Base-by-base conservation (phyloP, 2,329 filamentous ascomycete genomes). In the Nemania sp. region DNA sequence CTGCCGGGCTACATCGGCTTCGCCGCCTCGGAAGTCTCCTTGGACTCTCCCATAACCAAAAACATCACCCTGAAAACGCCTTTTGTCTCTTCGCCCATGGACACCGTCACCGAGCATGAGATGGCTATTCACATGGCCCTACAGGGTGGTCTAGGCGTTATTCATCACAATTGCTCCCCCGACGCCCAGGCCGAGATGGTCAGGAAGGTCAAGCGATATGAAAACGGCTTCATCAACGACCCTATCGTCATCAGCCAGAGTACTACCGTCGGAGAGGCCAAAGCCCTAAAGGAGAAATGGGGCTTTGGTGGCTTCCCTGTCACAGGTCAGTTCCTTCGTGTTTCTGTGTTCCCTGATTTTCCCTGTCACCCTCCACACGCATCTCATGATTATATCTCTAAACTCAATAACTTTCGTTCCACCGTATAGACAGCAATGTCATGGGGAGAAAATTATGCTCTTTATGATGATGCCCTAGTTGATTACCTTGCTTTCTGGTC, bases 391-490 rank as follows among this genome's bases (percentile, higher is more conserved):
- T 94, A 90, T 81, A 83, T 84, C 79, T 76, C 79, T 26, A 80
- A 82, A 79, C 76, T 77, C 78, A 84, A 89, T 97, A 97, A 97
- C 94, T 99, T 99, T 99, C 94, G 94, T 99, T 99, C 94, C 93
- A 93, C 94, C 91, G 90, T 82, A 95, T 87, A 84, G 88, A 89
- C 86, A 81, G 82, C 78, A 86, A 82, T 83, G 89, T 90, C 82
- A 79, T 96, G 91, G 83, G 90, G 91, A 96, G 76, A 80, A 75
- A 76, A 72, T 51, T 77, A 75, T 73, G 67, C 68, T 73, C 73
- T 76, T 73, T 74, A 75, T 79, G 73, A 77, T 63, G 67, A 66
- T 66, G 67, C 57, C 42, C 26, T 23, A 24, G 12, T 33, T 12
- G 17, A 19, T 14, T 6, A 41, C 9, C 19, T 44, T 45, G 44